Conservation (phyloP, 2,329 filamentous ascomycete genomes). For the Corinectria fuckeliana region DNA sequence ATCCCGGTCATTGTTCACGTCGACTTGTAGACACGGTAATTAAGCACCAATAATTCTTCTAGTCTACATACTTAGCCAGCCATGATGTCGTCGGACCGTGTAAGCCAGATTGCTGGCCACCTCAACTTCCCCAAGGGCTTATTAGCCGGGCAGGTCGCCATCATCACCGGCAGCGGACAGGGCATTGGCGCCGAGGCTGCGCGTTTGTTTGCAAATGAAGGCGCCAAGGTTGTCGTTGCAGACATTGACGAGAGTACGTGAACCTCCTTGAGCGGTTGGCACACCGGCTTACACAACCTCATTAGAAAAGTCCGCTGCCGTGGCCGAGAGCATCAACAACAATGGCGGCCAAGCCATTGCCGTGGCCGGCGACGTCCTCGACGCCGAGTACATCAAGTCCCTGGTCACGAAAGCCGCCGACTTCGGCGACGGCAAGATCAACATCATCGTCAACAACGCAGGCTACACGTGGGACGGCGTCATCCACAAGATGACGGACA, state of each 20-base stretch:
- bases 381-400: slow-evolving; percentile 70
- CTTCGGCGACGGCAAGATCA: slow-evolving; percentile 86
- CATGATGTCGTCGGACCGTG: slow-evolving; percentile 60
- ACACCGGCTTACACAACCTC: neutral
- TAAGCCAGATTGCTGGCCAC: slow-evolving; percentile 76
- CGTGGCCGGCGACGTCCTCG: slow-evolving; percentile 78
- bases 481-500: slow-evolving; percentile 90
- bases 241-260: slow-evolving; percentile 77
- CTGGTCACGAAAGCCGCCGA: slow-evolving; percentile 78
- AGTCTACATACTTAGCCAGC: neutral
- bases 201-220: slow-evolving; percentile 83
- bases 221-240: slow-evolving; percentile 81
- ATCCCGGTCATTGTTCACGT: neutral
- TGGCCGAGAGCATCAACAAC: slow-evolving; percentile 73
- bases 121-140: slow-evolving; percentile 84
- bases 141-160: slow-evolving; percentile 80
- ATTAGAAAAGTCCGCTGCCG: slow-evolving; percentile 70
- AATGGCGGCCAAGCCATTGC: slow-evolving; percentile 72
- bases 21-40: neutral
- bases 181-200: slow-evolving; percentile 89
- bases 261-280: accelerated
- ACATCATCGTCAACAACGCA: slow-evolving; percentile 91
- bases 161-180: slow-evolving; percentile 86
- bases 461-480: slow-evolving; percentile 94
- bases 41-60: neutral